Evolutionary conservation across 495 filamentous ascomycete species (phyloP).

Genomic region (Trichoderma virens): DNA sequence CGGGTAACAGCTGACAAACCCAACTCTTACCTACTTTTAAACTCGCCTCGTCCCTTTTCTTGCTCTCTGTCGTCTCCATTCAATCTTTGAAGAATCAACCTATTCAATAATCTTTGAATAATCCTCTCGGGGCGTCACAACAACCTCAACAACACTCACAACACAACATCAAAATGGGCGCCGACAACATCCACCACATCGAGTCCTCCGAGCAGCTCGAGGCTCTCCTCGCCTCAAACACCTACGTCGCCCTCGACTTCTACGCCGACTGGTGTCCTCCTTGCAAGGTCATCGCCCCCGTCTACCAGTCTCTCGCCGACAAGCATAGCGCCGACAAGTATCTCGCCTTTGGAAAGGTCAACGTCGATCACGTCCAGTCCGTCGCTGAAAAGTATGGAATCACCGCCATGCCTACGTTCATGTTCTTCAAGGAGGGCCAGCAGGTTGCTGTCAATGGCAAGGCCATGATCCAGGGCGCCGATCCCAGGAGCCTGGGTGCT

Average conservation of each 20-base stretch:
- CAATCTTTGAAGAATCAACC: neutral
- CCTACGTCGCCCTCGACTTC: constrained; percentile 43
- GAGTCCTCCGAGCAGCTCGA: constrained; percentile 24
- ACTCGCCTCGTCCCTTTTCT: no score
- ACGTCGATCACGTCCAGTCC: constrained; percentile 46
- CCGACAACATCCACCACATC: constrained; percentile 16
- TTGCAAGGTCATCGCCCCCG: constrained; percentile 58
- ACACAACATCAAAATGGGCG: neutral
- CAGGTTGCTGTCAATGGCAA: constrained; percentile 42
- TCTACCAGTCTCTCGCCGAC: constrained; percentile 43
- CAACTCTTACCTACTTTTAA: neutral
- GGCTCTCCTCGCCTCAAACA: constrained; percentile 26
- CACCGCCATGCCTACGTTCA: constrained; percentile 69
- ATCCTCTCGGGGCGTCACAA: no score
- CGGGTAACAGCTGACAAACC: neutral
- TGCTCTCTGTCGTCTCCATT: neutral
- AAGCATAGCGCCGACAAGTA: constrained; percentile 31
- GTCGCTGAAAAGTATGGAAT: constrained; percentile 39
- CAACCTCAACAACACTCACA: no score
- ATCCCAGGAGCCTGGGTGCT: constrained; percentile 22
- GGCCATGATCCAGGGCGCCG: constrained; percentile 35
- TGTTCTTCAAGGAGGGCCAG: constrained; percentile 70
- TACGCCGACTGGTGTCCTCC: constrained; percentile 60
- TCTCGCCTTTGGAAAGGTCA: constrained; percentile 51
- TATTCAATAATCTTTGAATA: no score